These are phyloP conservation scores for Hirsutella minnesotensis DNA, from an alignment of 2,329 filamentous ascomycete genomes.

Conservation along the genomic window DNA sequence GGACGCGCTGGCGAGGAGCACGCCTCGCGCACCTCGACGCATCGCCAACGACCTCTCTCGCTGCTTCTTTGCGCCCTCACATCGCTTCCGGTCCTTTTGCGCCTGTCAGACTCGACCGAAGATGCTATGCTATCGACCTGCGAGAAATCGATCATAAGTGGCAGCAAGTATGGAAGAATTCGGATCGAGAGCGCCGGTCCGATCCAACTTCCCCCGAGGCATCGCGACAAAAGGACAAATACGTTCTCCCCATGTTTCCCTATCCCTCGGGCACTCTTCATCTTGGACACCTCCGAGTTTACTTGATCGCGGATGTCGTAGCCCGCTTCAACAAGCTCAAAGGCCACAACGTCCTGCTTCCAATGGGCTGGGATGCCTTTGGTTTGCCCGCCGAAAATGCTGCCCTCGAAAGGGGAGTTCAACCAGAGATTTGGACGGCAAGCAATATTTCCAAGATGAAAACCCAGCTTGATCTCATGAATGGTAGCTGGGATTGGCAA, in stretches of 20 bases:
- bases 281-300: constrained; percentile 77
- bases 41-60: neutral
- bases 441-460: constrained; percentile 80
- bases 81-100: neutral
- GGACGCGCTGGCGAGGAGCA: constrained; percentile 9
- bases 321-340: constrained; percentile 65
- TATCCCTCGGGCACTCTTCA: constrained; percentile 83
- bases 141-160: constrained; percentile 36
- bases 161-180: constrained; percentile 31
- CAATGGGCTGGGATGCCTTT: constrained; percentile 95
- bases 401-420: constrained; percentile 68
- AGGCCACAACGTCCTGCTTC: constrained; percentile 64
- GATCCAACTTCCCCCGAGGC: constrained; percentile 5
- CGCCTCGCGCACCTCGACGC: neutral
- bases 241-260: constrained; percentile 85
- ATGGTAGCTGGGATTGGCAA: constrained; percentile 74
- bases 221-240: constrained; percentile 32
- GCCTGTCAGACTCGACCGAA: constrained; percentile 5
- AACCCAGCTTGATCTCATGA: constrained; percentile 66
- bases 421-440: constrained; percentile 68
- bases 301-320: constrained; percentile 80
- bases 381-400: constrained; percentile 86
- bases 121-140: constrained; percentile 34
- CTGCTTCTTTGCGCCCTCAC: neutral
- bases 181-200: constrained; percentile 4